Evolutionary conservation across 192 early-diverging fungal species (phyloP), one percentile per base, ranked within the genome.

Genomic region (Coemansia sp.): DNA sequence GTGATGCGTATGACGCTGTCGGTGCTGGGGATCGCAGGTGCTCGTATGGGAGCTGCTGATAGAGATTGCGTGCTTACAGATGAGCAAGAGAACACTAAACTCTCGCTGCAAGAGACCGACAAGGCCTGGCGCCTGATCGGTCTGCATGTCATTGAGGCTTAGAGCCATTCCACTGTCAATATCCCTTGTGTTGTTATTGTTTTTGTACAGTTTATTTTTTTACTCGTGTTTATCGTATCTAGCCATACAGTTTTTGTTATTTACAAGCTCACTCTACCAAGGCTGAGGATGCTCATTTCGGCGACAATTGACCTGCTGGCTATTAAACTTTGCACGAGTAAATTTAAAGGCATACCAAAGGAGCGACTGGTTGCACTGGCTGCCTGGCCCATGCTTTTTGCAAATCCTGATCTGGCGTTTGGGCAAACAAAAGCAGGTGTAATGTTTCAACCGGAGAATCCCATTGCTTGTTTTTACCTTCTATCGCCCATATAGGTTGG

Each of bases 1-100:
- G 71, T 73, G 22, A 65, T 78, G 70, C 76, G 76, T 4, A 78
- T 78, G 76, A 78, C 76, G 25, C 64, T 78, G 31, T 73, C 76
- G 7, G 76, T 78, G 60, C 76, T 78, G 5, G 76, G 76, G 47
- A 69, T 54, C 24, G 70, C 70, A 7, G 54, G 41, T 18, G 58
- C 69, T n/a, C 62, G 38, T 34, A 57, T 65, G 58, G 47, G 50
- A 8, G 55, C 50, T n/a, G 8, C 58, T 25, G 22, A 62, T 47
- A 54, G 30, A 44, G 76, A 73, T 56, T 69, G 76, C 49, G 70
- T 60, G 41, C 67, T 78, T 54, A 73, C 76, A 24, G 38, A 59
- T 5, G 70, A 68, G 62, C 76, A 78, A 52, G 70, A 78, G 64
- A 48, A 23, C 49, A 69, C 62, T 16, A 55, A 27, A 49, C 67